phyloP scores from a whole-genome alignment of 768 basidiomycete genomes.

The Russula olivacea region DNA sequence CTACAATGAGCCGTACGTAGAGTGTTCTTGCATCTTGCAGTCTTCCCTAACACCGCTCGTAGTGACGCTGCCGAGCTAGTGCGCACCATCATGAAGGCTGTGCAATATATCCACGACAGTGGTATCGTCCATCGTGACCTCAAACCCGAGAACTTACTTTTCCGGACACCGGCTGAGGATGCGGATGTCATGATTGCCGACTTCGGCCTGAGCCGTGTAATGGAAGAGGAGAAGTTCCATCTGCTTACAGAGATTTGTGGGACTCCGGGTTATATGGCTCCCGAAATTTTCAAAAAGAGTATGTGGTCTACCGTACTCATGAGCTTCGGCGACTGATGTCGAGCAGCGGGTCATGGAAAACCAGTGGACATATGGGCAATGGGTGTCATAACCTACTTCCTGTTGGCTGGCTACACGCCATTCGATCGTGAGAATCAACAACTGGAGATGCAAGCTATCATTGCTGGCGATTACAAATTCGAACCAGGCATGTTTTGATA shows the following conservation, averaged over 20 bases:
- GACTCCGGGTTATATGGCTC: constrained; percentile 93
- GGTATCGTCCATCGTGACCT: constrained; percentile 96
- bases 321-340: neutral
- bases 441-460: constrained; percentile 94
- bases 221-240: constrained; percentile 85
- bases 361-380: constrained; percentile 97
- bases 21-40: constrained; percentile 21
- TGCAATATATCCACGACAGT: constrained; percentile 84
- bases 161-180: constrained; percentile 82
- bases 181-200: constrained; percentile 97
- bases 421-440: constrained; percentile 89
- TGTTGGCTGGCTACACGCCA: constrained; percentile 91
- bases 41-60: constrained; percentile 27
- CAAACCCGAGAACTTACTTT: constrained; percentile 97
- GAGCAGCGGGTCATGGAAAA: constrained; percentile 80
- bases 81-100: constrained; percentile 78
- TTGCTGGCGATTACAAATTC: constrained; percentile 89
- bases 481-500: constrained; percentile 47
- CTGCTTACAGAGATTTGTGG: constrained; percentile 94
- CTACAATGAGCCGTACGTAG: constrained; percentile 84
- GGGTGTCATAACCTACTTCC: constrained; percentile 97
- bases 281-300: constrained; percentile 94
- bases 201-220: constrained; percentile 86
- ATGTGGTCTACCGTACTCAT: constrained; percentile 27
- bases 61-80: constrained; percentile 89